Evolutionary conservation across 495 filamentous ascomycete species (phyloP).

Genomic region (Astrothelium macrocarpum): DNA sequence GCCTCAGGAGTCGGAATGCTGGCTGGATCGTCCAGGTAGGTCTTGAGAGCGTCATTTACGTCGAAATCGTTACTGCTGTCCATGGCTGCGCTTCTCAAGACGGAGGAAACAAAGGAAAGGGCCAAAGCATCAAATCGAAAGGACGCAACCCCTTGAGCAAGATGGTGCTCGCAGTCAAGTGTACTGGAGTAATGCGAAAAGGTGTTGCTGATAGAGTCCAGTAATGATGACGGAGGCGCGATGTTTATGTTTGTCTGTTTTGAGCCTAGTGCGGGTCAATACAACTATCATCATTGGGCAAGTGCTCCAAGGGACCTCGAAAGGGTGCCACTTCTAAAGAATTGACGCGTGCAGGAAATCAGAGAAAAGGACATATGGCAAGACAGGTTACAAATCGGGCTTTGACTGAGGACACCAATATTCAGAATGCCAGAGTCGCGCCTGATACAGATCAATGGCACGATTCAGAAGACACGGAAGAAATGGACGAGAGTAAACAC

Average conservation of each 20-base stretch:
- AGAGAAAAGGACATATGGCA: neutral
- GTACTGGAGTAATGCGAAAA: neutral
- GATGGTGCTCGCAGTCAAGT: neutral
- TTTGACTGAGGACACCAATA: neutral
- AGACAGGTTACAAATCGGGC: neutral
- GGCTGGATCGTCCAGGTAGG: slow-evolving; percentile 85
- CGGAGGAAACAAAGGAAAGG: slow-evolving; percentile 33
- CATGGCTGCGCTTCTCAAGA: slow-evolving; percentile 43
- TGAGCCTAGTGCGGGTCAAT: slow-evolving; percentile 1
- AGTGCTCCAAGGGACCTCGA: neutral
- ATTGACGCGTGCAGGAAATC: neutral
- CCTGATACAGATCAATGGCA: neutral
- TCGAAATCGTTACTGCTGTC: slow-evolving; percentile 72
- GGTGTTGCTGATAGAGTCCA: neutral
- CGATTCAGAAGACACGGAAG: slow-evolving; percentile 27
- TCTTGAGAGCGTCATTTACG: slow-evolving; percentile 89
- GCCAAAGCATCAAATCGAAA: slow-evolving; percentile 15
- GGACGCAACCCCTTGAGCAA: too few relatives aligned
- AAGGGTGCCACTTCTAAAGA: neutral
- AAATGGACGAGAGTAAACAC: slow-evolving; percentile 33
- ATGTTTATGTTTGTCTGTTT: slow-evolving; percentile 6
- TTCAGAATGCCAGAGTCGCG: slow-evolving; percentile 2
- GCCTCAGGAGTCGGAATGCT: slow-evolving; percentile 80
- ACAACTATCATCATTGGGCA: neutral
- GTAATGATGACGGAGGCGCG: neutral